phyloP scores from a whole-genome alignment of 305 asterid species.

The Fraxinus albicans region DNA sequence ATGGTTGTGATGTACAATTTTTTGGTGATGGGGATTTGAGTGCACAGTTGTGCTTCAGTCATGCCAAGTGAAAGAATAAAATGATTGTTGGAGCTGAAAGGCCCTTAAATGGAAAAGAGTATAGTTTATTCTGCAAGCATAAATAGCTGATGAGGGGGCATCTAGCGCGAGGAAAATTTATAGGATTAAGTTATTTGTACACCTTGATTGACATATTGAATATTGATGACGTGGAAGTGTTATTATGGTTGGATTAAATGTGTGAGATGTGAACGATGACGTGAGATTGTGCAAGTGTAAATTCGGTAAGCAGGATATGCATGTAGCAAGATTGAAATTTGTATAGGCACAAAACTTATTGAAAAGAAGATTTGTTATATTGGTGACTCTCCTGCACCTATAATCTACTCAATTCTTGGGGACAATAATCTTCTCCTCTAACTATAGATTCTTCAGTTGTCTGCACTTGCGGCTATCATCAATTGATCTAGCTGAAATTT shows the following conservation, averaged over 20 bases:
- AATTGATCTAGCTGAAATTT: conserved; percentile 14
- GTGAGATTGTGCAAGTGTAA: background rate
- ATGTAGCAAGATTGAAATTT: background rate
- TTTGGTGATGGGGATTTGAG: background rate
- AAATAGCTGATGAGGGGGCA: background rate
- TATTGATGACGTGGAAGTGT: background rate
- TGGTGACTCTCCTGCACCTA: background rate
- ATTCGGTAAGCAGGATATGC: background rate
- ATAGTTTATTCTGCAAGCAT: background rate
- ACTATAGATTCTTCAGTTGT: background rate
- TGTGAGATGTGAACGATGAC: background rate
- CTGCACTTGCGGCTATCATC: background rate
- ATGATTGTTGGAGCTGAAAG: background rate
- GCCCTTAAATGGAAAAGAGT: background rate
- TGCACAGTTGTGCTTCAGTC: background rate
- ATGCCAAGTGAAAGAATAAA: background rate
- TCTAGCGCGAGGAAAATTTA: background rate
- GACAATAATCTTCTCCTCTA: background rate
- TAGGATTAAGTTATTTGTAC: background rate
- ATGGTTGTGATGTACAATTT: background rate
- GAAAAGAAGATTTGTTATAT: background rate
- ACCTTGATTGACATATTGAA: background rate
- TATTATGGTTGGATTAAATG: background rate
- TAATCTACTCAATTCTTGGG: background rate
- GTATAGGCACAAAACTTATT: background rate